These are phyloP conservation scores for Scedosporium aurantiacum DNA, from an alignment of 2,329 filamentous ascomycete species.

Conservation along the genomic window DNA sequence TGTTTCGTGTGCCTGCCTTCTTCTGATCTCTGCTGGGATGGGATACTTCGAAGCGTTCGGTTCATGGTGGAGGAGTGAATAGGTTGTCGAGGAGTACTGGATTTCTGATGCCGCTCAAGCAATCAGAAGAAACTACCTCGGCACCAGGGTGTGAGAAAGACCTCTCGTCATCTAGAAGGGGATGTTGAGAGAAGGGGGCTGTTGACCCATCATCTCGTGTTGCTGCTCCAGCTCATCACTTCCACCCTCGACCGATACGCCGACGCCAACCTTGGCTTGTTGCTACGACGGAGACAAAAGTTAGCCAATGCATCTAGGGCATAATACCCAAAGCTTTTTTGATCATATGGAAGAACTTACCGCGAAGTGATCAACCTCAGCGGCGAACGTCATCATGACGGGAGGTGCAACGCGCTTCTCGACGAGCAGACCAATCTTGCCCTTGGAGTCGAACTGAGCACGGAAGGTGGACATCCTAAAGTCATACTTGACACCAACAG, in stretches of 20 bases:
- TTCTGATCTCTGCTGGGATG: background rate
- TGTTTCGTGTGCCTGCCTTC: background rate
- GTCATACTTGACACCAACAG: slow-evolving; percentile 94
- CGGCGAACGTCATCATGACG: slow-evolving; percentile 87
- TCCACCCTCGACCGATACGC: slow-evolving; percentile 80
- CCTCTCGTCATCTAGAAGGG: slow-evolving; percentile 43
- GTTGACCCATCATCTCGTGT: slow-evolving; percentile 52
- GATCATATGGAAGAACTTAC: slow-evolving; percentile 46
- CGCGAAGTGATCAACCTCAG: slow-evolving; percentile 91
- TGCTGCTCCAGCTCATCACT: slow-evolving; percentile 81
- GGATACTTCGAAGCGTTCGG: background rate
- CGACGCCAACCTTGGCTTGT: slow-evolving; percentile 87
- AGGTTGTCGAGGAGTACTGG: background rate
- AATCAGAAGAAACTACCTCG: background rate
- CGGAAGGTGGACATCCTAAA: slow-evolving; percentile 94
- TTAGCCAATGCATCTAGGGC: background rate
- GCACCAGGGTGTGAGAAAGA: background rate
- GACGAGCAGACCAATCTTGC: slow-evolving; percentile 82
- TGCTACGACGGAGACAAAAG: slow-evolving; percentile 43
- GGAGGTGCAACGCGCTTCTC: slow-evolving; percentile 94
- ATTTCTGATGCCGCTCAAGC: background rate
- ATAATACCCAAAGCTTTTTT: background rate
- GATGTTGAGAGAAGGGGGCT: slow-evolving; percentile 42
- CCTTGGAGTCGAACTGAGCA: slow-evolving; percentile 88
- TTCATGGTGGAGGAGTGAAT: background rate